These are phyloP conservation scores for Myxozyma nipponensis DNA, from an alignment of 805 yeast genomes.

Conservation along the genomic window DNA sequence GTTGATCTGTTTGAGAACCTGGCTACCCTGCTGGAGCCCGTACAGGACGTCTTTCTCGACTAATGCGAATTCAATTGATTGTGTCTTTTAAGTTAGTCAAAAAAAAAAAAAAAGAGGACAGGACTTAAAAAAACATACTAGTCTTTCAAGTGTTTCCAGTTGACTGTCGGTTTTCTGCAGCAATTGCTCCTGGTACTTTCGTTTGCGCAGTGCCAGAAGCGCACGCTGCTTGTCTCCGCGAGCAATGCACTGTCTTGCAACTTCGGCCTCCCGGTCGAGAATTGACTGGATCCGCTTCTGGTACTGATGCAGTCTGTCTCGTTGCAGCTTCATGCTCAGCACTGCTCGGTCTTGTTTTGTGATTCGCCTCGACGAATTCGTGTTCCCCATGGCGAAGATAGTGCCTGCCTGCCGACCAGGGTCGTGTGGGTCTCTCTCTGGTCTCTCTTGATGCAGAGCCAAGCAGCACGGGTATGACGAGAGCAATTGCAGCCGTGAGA, in stretches of 20 bases:
- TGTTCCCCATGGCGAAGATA: constrained; percentile 45
- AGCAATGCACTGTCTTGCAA: constrained; percentile 55
- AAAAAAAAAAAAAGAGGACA: background rate
- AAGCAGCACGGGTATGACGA: too few species aligned
- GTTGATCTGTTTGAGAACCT: constrained; percentile 70
- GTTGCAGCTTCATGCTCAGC: constrained; percentile 77
- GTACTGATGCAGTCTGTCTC: constrained; percentile 78
- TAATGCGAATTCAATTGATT: constrained; percentile 73
- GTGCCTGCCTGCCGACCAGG: too few species aligned
- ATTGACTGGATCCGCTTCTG: constrained; percentile 55
- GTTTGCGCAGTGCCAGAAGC: constrained; percentile 63
- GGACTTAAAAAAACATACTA: constrained; percentile 51
- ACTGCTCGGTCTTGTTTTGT: constrained; percentile 85
- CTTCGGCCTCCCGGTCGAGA: constrained; percentile 55
- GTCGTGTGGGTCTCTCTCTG: too few species aligned
- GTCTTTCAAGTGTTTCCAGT: constrained; percentile 69
- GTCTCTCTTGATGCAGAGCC: too few species aligned
- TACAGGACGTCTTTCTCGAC: constrained; percentile 79
- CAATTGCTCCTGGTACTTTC: constrained; percentile 77
- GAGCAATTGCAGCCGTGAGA: too few species aligned
- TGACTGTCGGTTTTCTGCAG: constrained; percentile 71
- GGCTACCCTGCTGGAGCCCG: constrained; percentile 78
- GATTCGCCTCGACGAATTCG: constrained; percentile 43
- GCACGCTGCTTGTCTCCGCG: constrained; percentile 58
- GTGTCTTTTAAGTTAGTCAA: too few species aligned